phyloP scores from a whole-genome alignment of 805 yeast species.

The Candida awuae region DNA sequence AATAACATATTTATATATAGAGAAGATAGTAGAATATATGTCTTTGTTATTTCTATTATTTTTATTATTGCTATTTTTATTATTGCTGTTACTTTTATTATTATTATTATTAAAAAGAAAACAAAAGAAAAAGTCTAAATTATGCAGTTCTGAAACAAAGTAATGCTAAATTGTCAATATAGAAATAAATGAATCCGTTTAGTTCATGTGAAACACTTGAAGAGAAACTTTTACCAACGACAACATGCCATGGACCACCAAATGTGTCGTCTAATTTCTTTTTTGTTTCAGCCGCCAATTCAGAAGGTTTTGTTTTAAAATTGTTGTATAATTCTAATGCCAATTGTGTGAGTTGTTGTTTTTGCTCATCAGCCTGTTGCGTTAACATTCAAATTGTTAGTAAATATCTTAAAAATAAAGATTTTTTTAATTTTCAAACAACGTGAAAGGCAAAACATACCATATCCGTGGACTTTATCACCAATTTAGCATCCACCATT shows the following conservation, averaged over 20 bases:
- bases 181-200: conserved; percentile 64
- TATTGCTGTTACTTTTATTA: no score
- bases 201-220: conserved; percentile 70
- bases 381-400: not conserved
- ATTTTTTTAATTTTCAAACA: no score
- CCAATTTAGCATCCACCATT: not conserved
- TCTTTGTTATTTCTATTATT: no score
- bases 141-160: conserved; percentile 62
- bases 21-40: no score
- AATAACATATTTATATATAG: no score
- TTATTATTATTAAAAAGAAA: no score
- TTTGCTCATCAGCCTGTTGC: conserved; percentile 41
- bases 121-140: not conserved
- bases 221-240: conserved; percentile 75
- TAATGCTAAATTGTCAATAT: conserved; percentile 61
- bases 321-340: conserved; percentile 37
- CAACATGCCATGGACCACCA: conserved; percentile 75
- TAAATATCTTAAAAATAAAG: not conserved
- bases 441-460: no score
- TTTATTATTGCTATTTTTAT: not conserved
- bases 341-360: conserved; percentile 39
- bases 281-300: conserved; percentile 58
- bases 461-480: conserved; percentile 5
- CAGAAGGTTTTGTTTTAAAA: conserved; percentile 41
- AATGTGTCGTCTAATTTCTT: conserved; percentile 52